These are phyloP conservation scores for Skeletonema grethae DNA, from an alignment of 108 stramenopile species.

Conservation along the genomic window DNA sequence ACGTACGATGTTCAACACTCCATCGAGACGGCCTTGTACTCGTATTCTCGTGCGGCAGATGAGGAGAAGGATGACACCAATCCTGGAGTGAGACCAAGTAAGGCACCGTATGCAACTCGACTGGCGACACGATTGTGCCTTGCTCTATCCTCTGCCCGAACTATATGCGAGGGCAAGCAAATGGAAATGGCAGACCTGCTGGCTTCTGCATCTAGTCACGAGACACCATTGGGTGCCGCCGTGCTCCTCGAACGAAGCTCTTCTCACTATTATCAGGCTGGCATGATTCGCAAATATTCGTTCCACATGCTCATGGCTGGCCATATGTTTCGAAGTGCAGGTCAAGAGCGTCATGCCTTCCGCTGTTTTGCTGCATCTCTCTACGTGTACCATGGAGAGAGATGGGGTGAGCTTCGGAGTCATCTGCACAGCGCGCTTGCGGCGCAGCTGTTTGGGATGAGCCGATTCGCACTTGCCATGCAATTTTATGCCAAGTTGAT, in stretches of 20 bases:
- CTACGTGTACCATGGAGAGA: slow-evolving; percentile 71
- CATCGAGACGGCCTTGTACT: slow-evolving; percentile 72
- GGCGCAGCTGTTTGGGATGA: slow-evolving; percentile 82
- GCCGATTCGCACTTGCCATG: slow-evolving; percentile 66
- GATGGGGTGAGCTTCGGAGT: slow-evolving; percentile 82
- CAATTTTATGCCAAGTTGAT: slow-evolving; percentile 83
- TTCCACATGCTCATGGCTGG: slow-evolving; percentile 94
- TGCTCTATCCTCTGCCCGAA: slow-evolving; percentile 55
- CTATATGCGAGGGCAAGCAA: slow-evolving; percentile 53
- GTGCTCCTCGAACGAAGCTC: slow-evolving; percentile 83
- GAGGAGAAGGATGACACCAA: slow-evolving; percentile 58
- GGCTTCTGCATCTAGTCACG: slow-evolving; percentile 81
- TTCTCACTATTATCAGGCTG: slow-evolving; percentile 72
- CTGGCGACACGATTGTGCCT: slow-evolving; percentile 79
- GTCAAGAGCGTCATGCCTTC: slow-evolving; percentile 85
- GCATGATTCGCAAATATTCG: slow-evolving; percentile 81
- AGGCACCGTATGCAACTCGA: slow-evolving; percentile 69
- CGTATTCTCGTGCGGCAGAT: slow-evolving; percentile 78
- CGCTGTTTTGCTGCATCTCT: slow-evolving; percentile 84
- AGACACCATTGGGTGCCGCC: slow-evolving; percentile 84
- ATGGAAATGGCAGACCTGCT: slow-evolving; percentile 87
- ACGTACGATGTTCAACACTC: slow-evolving; percentile 42
- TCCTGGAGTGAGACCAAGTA: slow-evolving; percentile 46
- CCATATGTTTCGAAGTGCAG: slow-evolving; percentile 87
- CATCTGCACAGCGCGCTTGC: slow-evolving; percentile 82